phyloP scores from a whole-genome alignment of 2,329 filamentous ascomycete genomes.

The Fusarium lyarnte region DNA sequence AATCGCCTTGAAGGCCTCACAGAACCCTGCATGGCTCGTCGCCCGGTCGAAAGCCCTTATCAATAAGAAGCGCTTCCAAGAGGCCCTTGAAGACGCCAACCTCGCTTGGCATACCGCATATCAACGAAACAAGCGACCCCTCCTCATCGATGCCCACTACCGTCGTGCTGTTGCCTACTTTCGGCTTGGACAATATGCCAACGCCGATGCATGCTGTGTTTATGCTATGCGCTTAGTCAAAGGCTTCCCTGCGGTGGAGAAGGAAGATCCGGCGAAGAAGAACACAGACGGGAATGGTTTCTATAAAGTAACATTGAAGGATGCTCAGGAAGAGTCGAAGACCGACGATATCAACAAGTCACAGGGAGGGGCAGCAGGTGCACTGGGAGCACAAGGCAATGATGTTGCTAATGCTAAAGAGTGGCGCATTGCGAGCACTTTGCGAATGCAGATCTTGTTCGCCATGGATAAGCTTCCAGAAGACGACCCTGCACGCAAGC shows the following conservation, averaged over 20 bases:
- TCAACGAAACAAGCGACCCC: slow-evolving; percentile 76
- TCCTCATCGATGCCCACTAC: slow-evolving; percentile 84
- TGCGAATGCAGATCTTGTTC: slow-evolving; percentile 59
- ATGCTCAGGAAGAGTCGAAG: slow-evolving; percentile 43
- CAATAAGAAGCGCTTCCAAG: slow-evolving; percentile 66
- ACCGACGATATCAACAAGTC: slow-evolving; percentile 46
- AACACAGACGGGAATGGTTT: slow-evolving; percentile 57
- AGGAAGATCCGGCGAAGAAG: slow-evolving; percentile 44
- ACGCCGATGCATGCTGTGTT: slow-evolving; percentile 76
- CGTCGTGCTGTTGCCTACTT: slow-evolving; percentile 80
- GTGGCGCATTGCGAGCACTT: slow-evolving; percentile 55
- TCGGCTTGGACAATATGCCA: slow-evolving; percentile 74
- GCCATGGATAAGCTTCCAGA: slow-evolving; percentile 56
- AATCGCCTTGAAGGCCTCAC: slow-evolving; percentile 70
- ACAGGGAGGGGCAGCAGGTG: not conserved
- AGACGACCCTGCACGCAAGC: slow-evolving; percentile 58
- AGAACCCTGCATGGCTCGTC: slow-evolving; percentile 81
- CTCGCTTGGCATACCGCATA: slow-evolving; percentile 69
- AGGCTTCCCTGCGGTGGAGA: slow-evolving; percentile 45
- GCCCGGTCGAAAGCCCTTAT: slow-evolving; percentile 83
- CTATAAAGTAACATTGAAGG: slow-evolving; percentile 54
- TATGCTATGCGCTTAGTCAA: slow-evolving; percentile 60
- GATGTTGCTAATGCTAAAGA: slow-evolving; percentile 32
- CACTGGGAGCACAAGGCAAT: not conserved
- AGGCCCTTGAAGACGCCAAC: slow-evolving; percentile 76